Evolutionary conservation across 305 asterid species (phyloP).

Genomic region (Rubia balearica): DNA sequence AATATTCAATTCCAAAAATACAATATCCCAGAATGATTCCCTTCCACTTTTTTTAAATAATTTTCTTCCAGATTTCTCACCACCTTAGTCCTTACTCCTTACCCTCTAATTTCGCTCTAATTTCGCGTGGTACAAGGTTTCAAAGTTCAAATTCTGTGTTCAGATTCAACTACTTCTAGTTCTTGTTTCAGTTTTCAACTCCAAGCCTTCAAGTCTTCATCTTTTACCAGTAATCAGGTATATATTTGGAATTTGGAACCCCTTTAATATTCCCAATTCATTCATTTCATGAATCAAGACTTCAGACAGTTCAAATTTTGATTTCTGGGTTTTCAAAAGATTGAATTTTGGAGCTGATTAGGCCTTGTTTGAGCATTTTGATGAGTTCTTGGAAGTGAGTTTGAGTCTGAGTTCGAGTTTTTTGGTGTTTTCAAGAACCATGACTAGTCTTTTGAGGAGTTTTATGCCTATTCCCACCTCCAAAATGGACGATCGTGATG

Average conservation of each 20-base stretch:
- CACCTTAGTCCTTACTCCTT: no score
- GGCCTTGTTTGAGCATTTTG: slow-evolving; percentile 1
- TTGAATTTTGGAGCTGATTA: slow-evolving; percentile 10
- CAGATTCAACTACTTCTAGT: slow-evolving; percentile 9
- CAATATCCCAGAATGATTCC: slow-evolving; percentile 9
- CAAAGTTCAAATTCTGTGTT: background rate
- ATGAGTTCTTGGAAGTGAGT: background rate
- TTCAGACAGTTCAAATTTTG: slow-evolving; percentile 10
- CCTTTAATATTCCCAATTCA: background rate
- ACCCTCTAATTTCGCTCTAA: background rate
- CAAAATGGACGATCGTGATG: slow-evolving; percentile 38
- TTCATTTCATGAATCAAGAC: background rate
- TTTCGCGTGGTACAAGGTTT: background rate
- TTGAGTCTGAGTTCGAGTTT: slow-evolving; percentile 7
- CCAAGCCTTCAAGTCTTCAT: slow-evolving; percentile 9
- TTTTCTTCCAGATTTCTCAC: slow-evolving; percentile 4
- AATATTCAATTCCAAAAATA: background rate
- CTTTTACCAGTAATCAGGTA: slow-evolving; percentile 8
- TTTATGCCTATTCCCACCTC: slow-evolving; percentile 37
- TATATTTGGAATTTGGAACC: slow-evolving; percentile 3
- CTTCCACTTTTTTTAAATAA: background rate
- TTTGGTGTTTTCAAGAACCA: slow-evolving; percentile 21
- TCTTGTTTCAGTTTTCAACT: slow-evolving; percentile 18
- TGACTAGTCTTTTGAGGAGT: slow-evolving; percentile 48
- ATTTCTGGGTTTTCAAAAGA: slow-evolving; percentile 13